Base-by-base conservation (phyloP, 2,329 filamentous ascomycete genomes). In the Lachnellula cervina region DNA sequence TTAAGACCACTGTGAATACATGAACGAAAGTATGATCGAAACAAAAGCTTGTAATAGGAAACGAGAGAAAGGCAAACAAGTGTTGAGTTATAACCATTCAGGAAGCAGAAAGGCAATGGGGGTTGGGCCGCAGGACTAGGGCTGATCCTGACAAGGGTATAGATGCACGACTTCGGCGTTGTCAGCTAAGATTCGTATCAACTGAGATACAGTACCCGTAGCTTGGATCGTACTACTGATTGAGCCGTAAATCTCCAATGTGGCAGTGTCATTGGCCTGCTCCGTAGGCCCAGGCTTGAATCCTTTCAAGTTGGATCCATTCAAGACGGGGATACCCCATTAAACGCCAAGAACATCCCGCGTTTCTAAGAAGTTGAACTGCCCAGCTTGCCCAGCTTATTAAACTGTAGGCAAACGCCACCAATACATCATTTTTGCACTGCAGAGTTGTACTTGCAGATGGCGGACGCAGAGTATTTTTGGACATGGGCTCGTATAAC, bases 61-160 rank as follows among this genome's bases (percentile, higher is more conserved):
- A 32, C 14, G 21, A 32, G 14, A 21, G 44, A 47, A 47, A 6
- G 16, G 16, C n/a, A 32, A 28, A 47, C 13, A 14, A 44, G 11
- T 14, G 19, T 21, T 21, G 5, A 44, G 19, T 23, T 13, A 44
- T 17, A 23, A 21, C 42, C 5, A 25, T n/a, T 13, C 19, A 23
- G 4, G 42, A 7, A 44, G 35, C 44, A 49, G 23, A 44, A 38
- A 44, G 37, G 34, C 28, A 32, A 19, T 37, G 43, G 43, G 35
- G 44, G n/a, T 16, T 38, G 23, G 28, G 46, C 28, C 47, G 50
- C 50, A 50, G 46, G 37, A 54, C 51, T 49, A 52, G 55, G 54
- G 55, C 55, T 57, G 55, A 47, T 51, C n/a, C 40, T 45, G 45
- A 38, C 50, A 34, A 49, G 54, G 49, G 35, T 32, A 34, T 28